Percentiles rank a stretch among this genome's conserved stretches.
phyloP scores from a whole-genome alignment of 2,329 filamentous ascomycete species.

The Xylaria sp. region DNA sequence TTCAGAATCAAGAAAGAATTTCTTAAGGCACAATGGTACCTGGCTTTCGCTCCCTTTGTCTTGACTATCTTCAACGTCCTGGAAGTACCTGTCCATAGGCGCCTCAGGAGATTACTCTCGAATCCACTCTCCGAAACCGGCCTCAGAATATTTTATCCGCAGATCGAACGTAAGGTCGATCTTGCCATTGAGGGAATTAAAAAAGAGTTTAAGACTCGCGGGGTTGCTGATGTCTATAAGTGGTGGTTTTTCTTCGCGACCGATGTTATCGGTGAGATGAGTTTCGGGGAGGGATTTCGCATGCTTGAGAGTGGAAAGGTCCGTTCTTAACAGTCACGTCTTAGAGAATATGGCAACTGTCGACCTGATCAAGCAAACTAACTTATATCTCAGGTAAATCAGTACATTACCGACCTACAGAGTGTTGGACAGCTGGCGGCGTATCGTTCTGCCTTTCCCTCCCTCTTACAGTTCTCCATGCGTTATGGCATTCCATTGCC shows the following conservation, averaged over 20 bases:
- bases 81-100: conserved; percentile 52
- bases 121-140: conserved; percentile 52
- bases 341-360: neutral
- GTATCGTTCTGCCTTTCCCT: conserved; percentile 48
- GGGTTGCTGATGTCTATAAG: conserved; percentile 59
- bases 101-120: conserved; percentile 55
- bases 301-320: conserved; percentile 62
- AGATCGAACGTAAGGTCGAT: conserved; percentile 52
- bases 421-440: conserved; percentile 40
- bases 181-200: conserved; percentile 56
- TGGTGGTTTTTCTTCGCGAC: conserved; percentile 66
- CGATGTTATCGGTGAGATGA: conserved; percentile 63
- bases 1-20: conserved; percentile 45
- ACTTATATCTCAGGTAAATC: conserved; percentile 51
- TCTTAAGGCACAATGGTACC: conserved; percentile 41
- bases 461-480: conserved; percentile 40
- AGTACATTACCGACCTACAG: conserved; percentile 55
- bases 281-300: conserved; percentile 65
- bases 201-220: conserved; percentile 53
- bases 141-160: conserved; percentile 47
- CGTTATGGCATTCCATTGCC: conserved; percentile 46
- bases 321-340: conserved; percentile 22
- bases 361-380: neutral
- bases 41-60: conserved; percentile 35
- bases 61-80: conserved; percentile 54